Base-by-base conservation (phyloP, 306 rosid species). In the Corylus americana region DNA sequence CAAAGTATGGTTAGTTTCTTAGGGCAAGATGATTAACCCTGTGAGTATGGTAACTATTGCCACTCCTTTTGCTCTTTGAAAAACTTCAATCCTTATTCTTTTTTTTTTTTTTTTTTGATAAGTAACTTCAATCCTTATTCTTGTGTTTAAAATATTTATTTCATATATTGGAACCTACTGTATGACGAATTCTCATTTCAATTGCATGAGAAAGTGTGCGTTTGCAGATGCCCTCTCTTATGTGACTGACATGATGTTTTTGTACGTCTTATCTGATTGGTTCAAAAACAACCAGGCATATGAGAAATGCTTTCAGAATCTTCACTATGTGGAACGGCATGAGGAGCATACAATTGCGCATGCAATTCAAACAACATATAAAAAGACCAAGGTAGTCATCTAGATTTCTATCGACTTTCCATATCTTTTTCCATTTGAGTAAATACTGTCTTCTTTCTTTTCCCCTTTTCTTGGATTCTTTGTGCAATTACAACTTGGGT, bases 321-420 rank as follows among this genome's bases (percentile, higher is more conserved):
- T 94, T 70, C 98, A 92, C 74, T 87, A 82, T 75, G 85, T 92
- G 18, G 97, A 94, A 83, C 86, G 97, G 51, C 94, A 94, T 1
- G 93, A 92, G 86, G 94, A 94, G 68, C 97, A 92, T 83, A 94
- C 97, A 48, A 92, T 94, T 86, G 97, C 98, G n/a, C 98, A 94
- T 85, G 97, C 98, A 61, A 71, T 94, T 57, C 97, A 92, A 81
- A 92, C 97, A 13, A 51, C 78, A 11, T 92, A 90, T 79, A 92
- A 92, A 48, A 91, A 89, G 80, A 91, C 97, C 29, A 89, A 92
- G 97, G 97, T 94, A 79, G 71, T 69, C 71, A 47, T 69, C 20
- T 63, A 25, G 22, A n/a, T 18, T 64, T 66, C 4, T 55, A 37
- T 73, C 53, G 37, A 22, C 39, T 45, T 75, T 58, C 39, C 62